Conservation (phyloP, 108 stramenopile genomes). For the Halocafeteria seosinensis region DNA sequence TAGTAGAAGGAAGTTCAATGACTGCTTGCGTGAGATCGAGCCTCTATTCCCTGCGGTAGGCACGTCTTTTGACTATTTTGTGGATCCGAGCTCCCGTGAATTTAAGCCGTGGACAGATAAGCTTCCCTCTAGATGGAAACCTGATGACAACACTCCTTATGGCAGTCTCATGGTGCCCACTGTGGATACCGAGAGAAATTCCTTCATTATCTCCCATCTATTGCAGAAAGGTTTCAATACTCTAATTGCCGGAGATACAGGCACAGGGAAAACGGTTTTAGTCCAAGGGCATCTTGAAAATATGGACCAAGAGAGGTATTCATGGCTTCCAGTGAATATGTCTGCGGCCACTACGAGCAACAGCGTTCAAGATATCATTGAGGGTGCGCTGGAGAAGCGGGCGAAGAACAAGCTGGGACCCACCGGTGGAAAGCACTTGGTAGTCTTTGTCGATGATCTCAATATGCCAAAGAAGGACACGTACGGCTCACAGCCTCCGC, state of each 20-base stretch:
- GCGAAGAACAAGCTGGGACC: slow-evolving; percentile 49
- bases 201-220: slow-evolving; percentile 22
- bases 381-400: slow-evolving; percentile 46
- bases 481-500: slow-evolving; percentile 41
- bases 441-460: slow-evolving; percentile 43
- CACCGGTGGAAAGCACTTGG: slow-evolving; percentile 34
- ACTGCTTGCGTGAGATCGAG: slow-evolving; percentile 40
- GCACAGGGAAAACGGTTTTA: slow-evolving; percentile 43
- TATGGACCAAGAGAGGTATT: slow-evolving; percentile 24
- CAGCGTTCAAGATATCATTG: slow-evolving; percentile 36
- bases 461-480: slow-evolving; percentile 44
- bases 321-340: slow-evolving; percentile 36
- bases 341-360: slow-evolving; percentile 28
- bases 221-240: slow-evolving; percentile 7
- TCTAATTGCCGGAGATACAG: slow-evolving; percentile 35
- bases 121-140: slow-evolving; percentile 30
- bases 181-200: slow-evolving; percentile 33
- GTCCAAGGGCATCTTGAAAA: slow-evolving; percentile 20
- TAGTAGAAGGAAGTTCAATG: slow-evolving; percentile 20
- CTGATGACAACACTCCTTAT: slow-evolving; percentile 26
- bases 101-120: slow-evolving; percentile 37
- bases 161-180: slow-evolving; percentile 40
- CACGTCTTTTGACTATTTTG: slow-evolving; percentile 41
- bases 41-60: slow-evolving; percentile 34
- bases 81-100: slow-evolving; percentile 34